These are phyloP conservation scores for Suillus paluster DNA, from an alignment of 768 basidiomycete species.

Conservation along the genomic window DNA sequence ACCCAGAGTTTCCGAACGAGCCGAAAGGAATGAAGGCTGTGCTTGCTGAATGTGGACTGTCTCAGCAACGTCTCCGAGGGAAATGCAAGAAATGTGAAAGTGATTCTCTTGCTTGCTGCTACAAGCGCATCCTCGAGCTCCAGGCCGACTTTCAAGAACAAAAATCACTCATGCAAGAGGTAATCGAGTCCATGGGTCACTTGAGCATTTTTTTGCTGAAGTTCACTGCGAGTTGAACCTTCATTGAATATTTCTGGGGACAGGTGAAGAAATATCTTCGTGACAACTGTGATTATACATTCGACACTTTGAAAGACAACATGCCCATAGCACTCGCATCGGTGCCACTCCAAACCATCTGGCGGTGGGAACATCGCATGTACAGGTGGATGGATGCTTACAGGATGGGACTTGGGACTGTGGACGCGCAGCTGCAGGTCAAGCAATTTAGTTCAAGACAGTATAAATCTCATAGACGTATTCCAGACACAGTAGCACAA, in stretches of 20 bases:
- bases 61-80: constrained; percentile 9
- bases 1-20: constrained; percentile 31
- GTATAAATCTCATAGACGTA: too few species aligned
- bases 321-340: too few species aligned
- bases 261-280: too few species aligned
- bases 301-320: too few species aligned
- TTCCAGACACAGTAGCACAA: too few species aligned
- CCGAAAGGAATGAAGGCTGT: constrained; percentile 40
- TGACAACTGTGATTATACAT: too few species aligned
- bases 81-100: constrained; percentile 7
- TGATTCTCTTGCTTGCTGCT: constrained; percentile 32
- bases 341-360: too few species aligned
- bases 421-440: too few species aligned
- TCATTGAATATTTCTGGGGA: too few species aligned
- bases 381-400: constrained; percentile 23
- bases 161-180: constrained; percentile 27
- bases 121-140: constrained; percentile 27
- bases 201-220: constrained; percentile 32
- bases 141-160: constrained; percentile 32
- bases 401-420: constrained; percentile 14
- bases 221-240: too few species aligned
- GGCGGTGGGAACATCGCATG: constrained; percentile 20
- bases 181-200: constrained; percentile 30
- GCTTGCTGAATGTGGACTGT: constrained; percentile 33
- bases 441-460: too few species aligned